Conservation (phyloP, 2,329 filamentous ascomycete species). For the Pseudogymnoascus sp. region DNA sequence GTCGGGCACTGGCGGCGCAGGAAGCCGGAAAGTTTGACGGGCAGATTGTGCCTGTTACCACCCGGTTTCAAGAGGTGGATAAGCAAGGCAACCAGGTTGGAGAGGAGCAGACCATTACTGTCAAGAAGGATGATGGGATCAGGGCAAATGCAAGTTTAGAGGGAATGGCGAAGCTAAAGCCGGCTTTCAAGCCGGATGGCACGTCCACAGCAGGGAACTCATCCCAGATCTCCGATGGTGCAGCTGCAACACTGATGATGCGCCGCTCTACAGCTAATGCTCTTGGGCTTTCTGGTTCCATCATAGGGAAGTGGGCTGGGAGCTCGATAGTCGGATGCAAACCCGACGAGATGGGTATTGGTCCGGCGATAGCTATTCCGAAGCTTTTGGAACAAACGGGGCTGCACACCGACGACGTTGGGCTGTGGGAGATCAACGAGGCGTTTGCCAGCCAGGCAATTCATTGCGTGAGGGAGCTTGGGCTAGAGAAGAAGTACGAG, state of each 20-base stretch:
- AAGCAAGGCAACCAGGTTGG: slow-evolving; percentile 50
- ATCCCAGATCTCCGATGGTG: slow-evolving; percentile 80
- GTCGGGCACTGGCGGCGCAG: slow-evolving; percentile 63
- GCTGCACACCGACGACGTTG: slow-evolving; percentile 59
- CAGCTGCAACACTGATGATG: slow-evolving; percentile 77
- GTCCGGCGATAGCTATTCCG: slow-evolving; percentile 78
- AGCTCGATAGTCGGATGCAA: slow-evolving; percentile 68
- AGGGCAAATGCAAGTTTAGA: slow-evolving; percentile 58
- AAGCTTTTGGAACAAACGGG: slow-evolving; percentile 65
- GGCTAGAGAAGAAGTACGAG: slow-evolving; percentile 54
- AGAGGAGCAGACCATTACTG: slow-evolving; percentile 53
- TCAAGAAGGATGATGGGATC: slow-evolving; percentile 77
- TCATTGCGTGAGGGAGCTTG: slow-evolving; percentile 64
- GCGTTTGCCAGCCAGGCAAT: slow-evolving; percentile 59
- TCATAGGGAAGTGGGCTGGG: slow-evolving; percentile 77
- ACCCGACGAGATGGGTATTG: slow-evolving; percentile 92
- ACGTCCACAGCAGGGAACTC: slow-evolving; percentile 79
- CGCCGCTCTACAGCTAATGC: slow-evolving; percentile 67
- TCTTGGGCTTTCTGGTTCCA: slow-evolving; percentile 58
- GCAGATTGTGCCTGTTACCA: slow-evolving; percentile 76
- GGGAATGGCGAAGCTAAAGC: slow-evolving; percentile 71
- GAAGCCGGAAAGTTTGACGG: slow-evolving; percentile 60
- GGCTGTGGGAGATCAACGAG: slow-evolving; percentile 93
- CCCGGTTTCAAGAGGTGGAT: slow-evolving; percentile 56
- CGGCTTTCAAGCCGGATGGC: slow-evolving; percentile 70